Conservation (phyloP, 805 yeast genomes). For the Pichia nakasei region DNA sequence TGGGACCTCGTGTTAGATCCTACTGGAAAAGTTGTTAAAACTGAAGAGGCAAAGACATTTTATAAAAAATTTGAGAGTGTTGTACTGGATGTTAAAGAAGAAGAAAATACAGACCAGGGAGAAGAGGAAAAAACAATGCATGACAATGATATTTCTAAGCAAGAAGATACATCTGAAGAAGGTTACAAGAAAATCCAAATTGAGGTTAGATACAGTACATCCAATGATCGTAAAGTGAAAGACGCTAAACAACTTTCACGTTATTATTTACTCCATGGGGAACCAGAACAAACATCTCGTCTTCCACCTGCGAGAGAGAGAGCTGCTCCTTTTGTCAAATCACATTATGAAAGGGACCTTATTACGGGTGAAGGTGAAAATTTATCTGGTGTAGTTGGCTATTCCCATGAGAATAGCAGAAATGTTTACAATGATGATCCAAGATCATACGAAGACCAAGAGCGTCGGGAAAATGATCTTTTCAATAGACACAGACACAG, state of each 20-base stretch:
- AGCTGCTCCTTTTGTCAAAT: not conserved
- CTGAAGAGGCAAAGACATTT: conserved; percentile 3
- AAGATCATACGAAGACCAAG: conserved; percentile 2
- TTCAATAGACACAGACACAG: not conserved
- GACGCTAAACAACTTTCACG: conserved; percentile 52
- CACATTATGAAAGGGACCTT: conserved; percentile 21
- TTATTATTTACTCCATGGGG: conserved; percentile 64
- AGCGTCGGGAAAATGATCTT: not conserved
- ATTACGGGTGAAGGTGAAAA: conserved; percentile 28
- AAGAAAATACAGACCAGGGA: not conserved
- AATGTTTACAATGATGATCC: not conserved
- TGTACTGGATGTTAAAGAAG: not conserved
- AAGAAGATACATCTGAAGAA: not conserved
- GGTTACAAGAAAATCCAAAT: not conserved
- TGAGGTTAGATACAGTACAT: conserved; percentile 40
- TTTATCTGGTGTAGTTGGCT: conserved; percentile 32
- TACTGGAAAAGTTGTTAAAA: conserved; percentile 3
- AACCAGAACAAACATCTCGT: conserved; percentile 42
- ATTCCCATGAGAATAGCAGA: conserved; percentile 25
- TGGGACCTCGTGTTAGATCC: conserved; percentile 10
- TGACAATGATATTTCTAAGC: too few relatives aligned
- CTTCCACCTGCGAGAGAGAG: conserved; percentile 14
- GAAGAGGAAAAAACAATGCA: not conserved
- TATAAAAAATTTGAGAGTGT: not conserved
- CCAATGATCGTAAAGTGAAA: conserved; percentile 46